These are phyloP conservation scores for Gyrodon lividus DNA, from an alignment of 768 basidiomycete species.

Conservation along the genomic window DNA sequence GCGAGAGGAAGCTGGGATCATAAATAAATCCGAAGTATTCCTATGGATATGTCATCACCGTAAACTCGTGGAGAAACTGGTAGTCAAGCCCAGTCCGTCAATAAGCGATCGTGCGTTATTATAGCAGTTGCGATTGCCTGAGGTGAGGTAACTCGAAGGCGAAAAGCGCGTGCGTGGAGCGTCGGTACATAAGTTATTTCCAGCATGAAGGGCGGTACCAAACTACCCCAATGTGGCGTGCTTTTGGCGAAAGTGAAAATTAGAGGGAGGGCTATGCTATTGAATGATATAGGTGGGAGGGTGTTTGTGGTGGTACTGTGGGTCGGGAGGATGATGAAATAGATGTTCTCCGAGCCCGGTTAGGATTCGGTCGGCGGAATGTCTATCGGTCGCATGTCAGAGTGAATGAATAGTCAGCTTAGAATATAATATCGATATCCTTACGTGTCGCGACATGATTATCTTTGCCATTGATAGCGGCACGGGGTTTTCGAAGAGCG, in stretches of 20 bases:
- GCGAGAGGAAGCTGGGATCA: constrained; percentile 16
- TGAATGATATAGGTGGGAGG: constrained; percentile 34
- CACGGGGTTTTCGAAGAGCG: constrained; percentile 41
- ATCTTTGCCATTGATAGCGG: constrained; percentile 52
- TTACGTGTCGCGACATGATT: constrained; percentile 52
- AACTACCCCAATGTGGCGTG: constrained; percentile 10
- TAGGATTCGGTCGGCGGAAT: constrained; percentile 33
- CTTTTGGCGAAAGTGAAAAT: constrained; percentile 18
- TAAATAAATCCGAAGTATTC: constrained; percentile 22
- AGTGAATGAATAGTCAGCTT: not conserved
- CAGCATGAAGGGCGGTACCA: constrained; percentile 8
- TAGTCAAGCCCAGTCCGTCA: constrained; percentile 11
- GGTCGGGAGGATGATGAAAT: constrained; percentile 17
- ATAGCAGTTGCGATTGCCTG: constrained; percentile 22
- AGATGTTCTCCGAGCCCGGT: constrained; percentile 24
- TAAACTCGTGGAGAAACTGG: constrained; percentile 21
- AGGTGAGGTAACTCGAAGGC: constrained; percentile 10
- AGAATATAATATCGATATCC: constrained; percentile 17
- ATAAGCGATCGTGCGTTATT: constrained; percentile 25
- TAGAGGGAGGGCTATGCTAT: constrained; percentile 28
- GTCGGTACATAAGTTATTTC: constrained; percentile 31
- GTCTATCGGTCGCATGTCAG: constrained; percentile 23
- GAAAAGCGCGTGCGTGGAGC: constrained; percentile 18
- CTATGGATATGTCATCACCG: constrained; percentile 25
- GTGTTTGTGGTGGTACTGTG: constrained; percentile 32